phyloP scores from a whole-genome alignment of 495 filamentous ascomycete species.

The Penicillium silybi region DNA sequence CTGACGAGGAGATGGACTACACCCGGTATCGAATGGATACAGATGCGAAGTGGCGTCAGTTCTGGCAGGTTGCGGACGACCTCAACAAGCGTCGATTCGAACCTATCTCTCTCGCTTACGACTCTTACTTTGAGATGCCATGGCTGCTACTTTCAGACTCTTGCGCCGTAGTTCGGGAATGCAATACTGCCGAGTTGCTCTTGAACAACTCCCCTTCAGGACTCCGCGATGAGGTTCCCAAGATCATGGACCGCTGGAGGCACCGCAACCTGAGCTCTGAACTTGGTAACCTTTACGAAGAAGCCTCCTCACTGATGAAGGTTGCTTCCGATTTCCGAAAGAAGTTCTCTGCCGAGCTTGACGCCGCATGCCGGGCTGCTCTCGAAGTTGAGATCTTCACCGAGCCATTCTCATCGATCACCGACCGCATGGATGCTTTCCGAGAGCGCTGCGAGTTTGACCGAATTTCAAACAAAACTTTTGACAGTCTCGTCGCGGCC shows the following conservation, averaged over 20 bases:
- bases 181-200: constrained; percentile 70
- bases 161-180: constrained; percentile 71
- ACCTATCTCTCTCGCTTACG: constrained; percentile 69
- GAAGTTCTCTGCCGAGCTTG: constrained; percentile 57
- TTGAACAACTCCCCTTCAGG: constrained; percentile 37
- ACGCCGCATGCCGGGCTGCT: constrained; percentile 54
- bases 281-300: constrained; percentile 33
- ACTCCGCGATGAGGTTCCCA: constrained; percentile 30
- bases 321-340: constrained; percentile 56
- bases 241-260: constrained; percentile 41
- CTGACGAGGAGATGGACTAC: constrained; percentile 66
- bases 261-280: constrained; percentile 40
- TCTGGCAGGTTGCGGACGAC: constrained; percentile 79
- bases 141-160: constrained; percentile 81
- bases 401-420: constrained; percentile 59
- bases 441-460: constrained; percentile 69
- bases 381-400: constrained; percentile 67
- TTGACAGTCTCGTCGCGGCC: constrained; percentile 37
- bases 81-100: constrained; percentile 82
- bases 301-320: constrained; percentile 48
- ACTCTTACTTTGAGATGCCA: constrained; percentile 64
- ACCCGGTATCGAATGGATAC: constrained; percentile 64
- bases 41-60: constrained; percentile 82
- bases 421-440: constrained; percentile 65
- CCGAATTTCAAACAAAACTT: constrained; percentile 71